A percentile compares a stretch with the other conserved stretches of the same genome.
These are phyloP conservation scores for Cenchrus purpureus DNA, from an alignment of 176 grass and related monocot genomes.

Conservation along the genomic window DNA sequence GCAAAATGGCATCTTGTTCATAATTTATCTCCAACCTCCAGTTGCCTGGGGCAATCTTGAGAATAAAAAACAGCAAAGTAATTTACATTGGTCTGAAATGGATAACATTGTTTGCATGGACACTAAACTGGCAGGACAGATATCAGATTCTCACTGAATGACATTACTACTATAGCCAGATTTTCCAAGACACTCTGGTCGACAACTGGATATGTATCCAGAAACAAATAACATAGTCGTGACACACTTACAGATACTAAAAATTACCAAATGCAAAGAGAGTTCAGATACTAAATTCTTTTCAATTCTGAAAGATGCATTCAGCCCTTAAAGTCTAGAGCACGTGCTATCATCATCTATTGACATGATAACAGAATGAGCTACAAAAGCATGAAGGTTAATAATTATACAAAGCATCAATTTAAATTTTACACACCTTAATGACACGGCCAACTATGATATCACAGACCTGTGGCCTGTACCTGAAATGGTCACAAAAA, in stretches of 20 bases:
- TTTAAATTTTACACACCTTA: conserved; percentile 56
- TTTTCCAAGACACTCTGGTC: neutral
- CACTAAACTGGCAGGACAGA: neutral
- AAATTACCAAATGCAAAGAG: neutral
- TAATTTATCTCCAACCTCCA: conserved; percentile 94
- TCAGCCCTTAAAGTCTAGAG: neutral
- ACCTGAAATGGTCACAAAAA: conserved; percentile 44
- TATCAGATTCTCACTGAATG: neutral
- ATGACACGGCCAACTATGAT: conserved; percentile 89
- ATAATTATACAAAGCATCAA: neutral
- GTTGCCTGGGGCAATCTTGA: conserved; percentile 67
- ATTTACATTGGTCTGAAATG: conserved; percentile 1
- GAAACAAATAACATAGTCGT: neutral
- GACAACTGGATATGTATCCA: neutral
- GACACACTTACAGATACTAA: neutral
- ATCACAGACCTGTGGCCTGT: conserved; percentile 86
- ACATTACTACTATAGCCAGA: conserved; percentile 7
- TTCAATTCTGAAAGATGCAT: neutral
- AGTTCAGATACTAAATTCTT: neutral
- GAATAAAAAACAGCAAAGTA: conserved; percentile 11
- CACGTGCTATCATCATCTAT: neutral
- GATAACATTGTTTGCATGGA: conserved; percentile 1
- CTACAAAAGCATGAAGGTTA: neutral
- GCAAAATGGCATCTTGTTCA: conserved; percentile 80
- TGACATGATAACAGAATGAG: neutral